Evolutionary conservation across 495 filamentous ascomycete species (phyloP), one percentile per base, ranked within the genome.

Genomic region (Penicillium arizonense): DNA sequence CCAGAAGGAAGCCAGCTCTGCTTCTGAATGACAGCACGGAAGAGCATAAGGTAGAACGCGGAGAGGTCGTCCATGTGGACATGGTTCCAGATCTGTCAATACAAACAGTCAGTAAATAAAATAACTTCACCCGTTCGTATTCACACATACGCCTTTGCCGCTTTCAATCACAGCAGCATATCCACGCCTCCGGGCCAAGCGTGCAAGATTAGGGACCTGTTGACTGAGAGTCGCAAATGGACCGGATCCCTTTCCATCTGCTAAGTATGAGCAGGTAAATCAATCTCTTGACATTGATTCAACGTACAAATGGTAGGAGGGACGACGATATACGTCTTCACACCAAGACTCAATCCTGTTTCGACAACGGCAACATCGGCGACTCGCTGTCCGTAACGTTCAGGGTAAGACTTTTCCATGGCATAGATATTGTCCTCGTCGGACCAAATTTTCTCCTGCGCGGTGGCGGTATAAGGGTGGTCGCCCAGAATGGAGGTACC

Each of bases 401-500:
- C 63, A 32, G 80, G 68, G 41, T 69, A 68, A 14, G 53, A 44
- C 41, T 64, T 61, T 49, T 70, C 62, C 53, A 71, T 78, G 6
- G 49, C 55, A 60, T 73, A 77, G 41, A 82, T 64, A 5, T 50
- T 16, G 40, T 75, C 64, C 46, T 60, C 64, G 52, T 82, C 77
- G 44, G 67, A 65, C 53, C 77, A 77, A 24, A 63, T 57, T 32
- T 59, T 64, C 2, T 75, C 70, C 3, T 52, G 42, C 39, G 68
- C 71, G 1, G 8, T 30, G 13, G 52, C 52, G 2, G 72, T 63
- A 30, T 77, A 61, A 9, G 77, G 77, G 24, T 64, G 66, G 58
- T 80, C 75, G 23, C 57, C 67, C 2, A 82, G 21, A 57, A 77
- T 78, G 5, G 77, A 79, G 0, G 71, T 75, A n/a, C 78, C 76